Percentiles rank a stretch among this genome's conserved stretches.
phyloP scores from a whole-genome alignment of 371 early-diverging fungal genomes.

The Rhizomucor pusillus region DNA sequence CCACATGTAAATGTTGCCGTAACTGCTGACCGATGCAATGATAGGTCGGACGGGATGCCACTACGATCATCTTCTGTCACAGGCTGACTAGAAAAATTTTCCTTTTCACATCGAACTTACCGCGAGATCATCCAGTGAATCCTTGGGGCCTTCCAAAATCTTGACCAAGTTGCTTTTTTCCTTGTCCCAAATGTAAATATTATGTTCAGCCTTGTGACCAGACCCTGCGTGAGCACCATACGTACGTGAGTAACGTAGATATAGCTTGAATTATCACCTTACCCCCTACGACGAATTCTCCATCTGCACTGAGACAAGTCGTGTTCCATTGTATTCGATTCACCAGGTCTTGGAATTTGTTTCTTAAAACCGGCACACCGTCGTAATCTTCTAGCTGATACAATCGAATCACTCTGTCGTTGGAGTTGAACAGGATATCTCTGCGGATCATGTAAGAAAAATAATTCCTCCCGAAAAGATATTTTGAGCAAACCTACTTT shows the following conservation, averaged over 20 bases:
- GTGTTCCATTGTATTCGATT: slow-evolving; percentile 86
- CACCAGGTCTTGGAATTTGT: slow-evolving; percentile 86
- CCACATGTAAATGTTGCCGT: slow-evolving; percentile 87
- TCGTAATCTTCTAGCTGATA: slow-evolving; percentile 48
- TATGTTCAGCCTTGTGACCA: slow-evolving; percentile 81
- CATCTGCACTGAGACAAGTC: slow-evolving; percentile 78
- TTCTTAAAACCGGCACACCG: slow-evolving; percentile 50
- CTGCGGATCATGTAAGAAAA: slow-evolving; percentile 39
- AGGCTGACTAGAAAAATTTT: background rate
- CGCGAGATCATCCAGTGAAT: slow-evolving; percentile 80
- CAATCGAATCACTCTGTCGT: slow-evolving; percentile 72
- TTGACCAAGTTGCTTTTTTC: slow-evolving; percentile 79
- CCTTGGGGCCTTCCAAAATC: slow-evolving; percentile 90
- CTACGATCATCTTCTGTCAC: slow-evolving; percentile 25
- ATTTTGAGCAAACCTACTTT: slow-evolving; percentile 23
- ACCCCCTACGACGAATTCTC: slow-evolving; percentile 84
- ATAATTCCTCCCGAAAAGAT: no score
- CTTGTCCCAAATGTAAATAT: slow-evolving; percentile 93
- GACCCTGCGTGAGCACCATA: slow-evolving; percentile 52
- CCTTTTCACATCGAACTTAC: slow-evolving; percentile 42
- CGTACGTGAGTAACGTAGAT: no score
- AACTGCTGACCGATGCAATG: slow-evolving; percentile 78
- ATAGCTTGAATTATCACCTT: background rate
- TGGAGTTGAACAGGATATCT: slow-evolving; percentile 70
- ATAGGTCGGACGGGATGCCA: slow-evolving; percentile 90